Evolutionary conservation across 352 stramenopile genomes (phyloP), one percentile per base, ranked within the genome.

Genomic region (Phytophthora pisi): DNA sequence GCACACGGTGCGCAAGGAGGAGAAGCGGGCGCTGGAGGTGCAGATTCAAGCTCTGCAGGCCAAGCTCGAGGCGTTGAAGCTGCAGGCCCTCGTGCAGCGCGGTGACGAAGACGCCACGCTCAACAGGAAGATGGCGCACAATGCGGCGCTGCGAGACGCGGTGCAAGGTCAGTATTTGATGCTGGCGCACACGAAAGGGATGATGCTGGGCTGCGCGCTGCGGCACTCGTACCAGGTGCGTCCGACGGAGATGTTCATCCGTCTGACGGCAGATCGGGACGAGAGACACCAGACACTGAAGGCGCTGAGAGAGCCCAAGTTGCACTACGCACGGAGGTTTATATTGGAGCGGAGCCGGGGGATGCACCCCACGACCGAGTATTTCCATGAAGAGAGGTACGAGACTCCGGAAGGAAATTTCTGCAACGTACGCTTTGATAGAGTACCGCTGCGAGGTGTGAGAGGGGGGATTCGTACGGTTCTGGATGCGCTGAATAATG

Each of bases 371-470:
- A 66, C 65, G 0, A 30, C 66, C 0, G 62, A 71, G 36, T 81
- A 71, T 63, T 69, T 71, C 34, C 53, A 82, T 34, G 64, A 77
- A 45, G 70, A 81, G 56, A 68, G 62, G 9, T 89, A 82, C 54
- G 75, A 82, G 51, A 82, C 74, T 0, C 30, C 62, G 0, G 61
- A 74, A 2, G 72, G 81, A 30, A 71, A 88, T 31, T 79, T 67
- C 15, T 85, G 77, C 57, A 76, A 72, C 34, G 51, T 75, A 3
- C 77, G 73, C 24, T 87, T 85, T 26, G 77, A 85, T 36, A 54
- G 86, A 16, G 56, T 78, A 11, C 73, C 74, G 34, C 58, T 90
- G 2, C 55, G 66, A 8, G 70, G 67, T 16, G 54, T 72, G 2
- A 60, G 53, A 50, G 67, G 67, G 5, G 70, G 68, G 0, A 65